Evolutionary conservation across 2,329 filamentous ascomycete species (phyloP).

Genomic region (Zalaria sp.): DNA sequence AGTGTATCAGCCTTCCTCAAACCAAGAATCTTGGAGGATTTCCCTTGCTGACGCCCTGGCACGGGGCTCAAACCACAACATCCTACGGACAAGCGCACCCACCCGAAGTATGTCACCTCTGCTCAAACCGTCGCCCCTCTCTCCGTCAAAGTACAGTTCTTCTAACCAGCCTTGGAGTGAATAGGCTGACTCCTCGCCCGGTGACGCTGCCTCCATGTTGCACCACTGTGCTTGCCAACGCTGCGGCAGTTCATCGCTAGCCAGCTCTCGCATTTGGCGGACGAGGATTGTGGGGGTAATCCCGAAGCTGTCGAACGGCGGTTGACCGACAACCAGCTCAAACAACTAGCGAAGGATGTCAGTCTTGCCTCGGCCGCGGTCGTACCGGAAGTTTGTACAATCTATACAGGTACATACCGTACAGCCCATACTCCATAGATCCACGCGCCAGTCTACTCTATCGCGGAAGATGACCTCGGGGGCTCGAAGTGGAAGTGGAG

Average conservation of each 20-base stretch:
- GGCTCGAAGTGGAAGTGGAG: slow-evolving; percentile 20
- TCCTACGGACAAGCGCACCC: too few species aligned
- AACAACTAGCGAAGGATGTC: slow-evolving; percentile 12
- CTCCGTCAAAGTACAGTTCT: slow-evolving; percentile 23
- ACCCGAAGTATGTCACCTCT: too few species aligned
- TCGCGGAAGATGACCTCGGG: slow-evolving; percentile 26
- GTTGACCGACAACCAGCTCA: slow-evolving; percentile 24
- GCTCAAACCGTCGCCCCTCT: not conserved
- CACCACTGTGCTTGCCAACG: slow-evolving; percentile 14
- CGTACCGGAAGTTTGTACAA: not conserved
- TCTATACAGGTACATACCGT: slow-evolving; percentile 14
- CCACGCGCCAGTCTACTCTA: slow-evolving; percentile 19
- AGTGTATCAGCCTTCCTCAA: too few species aligned
- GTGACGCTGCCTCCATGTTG: not conserved
- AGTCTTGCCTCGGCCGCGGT: not conserved
- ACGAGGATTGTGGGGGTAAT: slow-evolving; percentile 19
- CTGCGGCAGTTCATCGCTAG: slow-evolving; percentile 18
- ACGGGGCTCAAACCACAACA: too few species aligned
- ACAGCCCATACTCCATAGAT: slow-evolving; percentile 25
- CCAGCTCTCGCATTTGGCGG: slow-evolving; percentile 21
- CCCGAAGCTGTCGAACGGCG: slow-evolving; percentile 23
- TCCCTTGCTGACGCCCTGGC: too few species aligned
- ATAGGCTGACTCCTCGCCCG: slow-evolving; percentile 4
- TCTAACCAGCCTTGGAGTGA: slow-evolving; percentile 23
- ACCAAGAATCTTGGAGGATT: too few species aligned